phyloP scores from a whole-genome alignment of 306 rosid species.

The Citrullus colocynthis region DNA sequence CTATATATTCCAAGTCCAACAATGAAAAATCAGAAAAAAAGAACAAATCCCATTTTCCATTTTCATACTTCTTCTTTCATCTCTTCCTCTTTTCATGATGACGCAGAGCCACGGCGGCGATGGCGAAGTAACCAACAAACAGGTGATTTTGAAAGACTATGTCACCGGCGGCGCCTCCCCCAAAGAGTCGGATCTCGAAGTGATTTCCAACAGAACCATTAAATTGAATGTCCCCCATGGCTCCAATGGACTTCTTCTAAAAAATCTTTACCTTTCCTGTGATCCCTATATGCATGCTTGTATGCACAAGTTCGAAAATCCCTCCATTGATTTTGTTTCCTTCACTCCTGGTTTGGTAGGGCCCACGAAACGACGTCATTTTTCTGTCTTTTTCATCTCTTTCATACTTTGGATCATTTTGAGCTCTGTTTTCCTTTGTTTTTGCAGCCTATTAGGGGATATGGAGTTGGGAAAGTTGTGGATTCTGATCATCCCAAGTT shows the following conservation, averaged over 20 bases:
- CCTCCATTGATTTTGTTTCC: background rate
- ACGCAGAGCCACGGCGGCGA: background rate
- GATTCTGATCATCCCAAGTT: constrained; percentile 18
- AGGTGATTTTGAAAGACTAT: constrained; percentile 19
- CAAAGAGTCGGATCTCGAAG: constrained; percentile 25
- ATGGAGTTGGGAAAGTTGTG: constrained; percentile 22
- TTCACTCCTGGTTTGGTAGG: constrained; percentile 32
- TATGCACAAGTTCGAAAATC: constrained; percentile 12
- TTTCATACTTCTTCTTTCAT: too few species aligned
- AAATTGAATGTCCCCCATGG: constrained; percentile 20
- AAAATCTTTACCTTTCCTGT: constrained; percentile 50
- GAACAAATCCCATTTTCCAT: too few species aligned
- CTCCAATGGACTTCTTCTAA: constrained; percentile 33
- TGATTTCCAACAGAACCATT: constrained; percentile 11
- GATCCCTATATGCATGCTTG: constrained; percentile 44
- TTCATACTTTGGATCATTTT: background rate
- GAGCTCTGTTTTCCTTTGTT: background rate
- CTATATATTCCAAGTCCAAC: too few species aligned
- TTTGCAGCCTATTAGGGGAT: constrained; percentile 20
- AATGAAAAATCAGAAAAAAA: too few species aligned
- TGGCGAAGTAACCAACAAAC: constrained; percentile 22
- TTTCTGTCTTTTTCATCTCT: background rate
- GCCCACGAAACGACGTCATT: background rate
- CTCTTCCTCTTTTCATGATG: background rate
- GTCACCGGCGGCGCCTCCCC: constrained; percentile 27